These are phyloP conservation scores for Populus trichocarpa DNA, from an alignment of 441 rosid species.

Conservation along the genomic window DNA sequence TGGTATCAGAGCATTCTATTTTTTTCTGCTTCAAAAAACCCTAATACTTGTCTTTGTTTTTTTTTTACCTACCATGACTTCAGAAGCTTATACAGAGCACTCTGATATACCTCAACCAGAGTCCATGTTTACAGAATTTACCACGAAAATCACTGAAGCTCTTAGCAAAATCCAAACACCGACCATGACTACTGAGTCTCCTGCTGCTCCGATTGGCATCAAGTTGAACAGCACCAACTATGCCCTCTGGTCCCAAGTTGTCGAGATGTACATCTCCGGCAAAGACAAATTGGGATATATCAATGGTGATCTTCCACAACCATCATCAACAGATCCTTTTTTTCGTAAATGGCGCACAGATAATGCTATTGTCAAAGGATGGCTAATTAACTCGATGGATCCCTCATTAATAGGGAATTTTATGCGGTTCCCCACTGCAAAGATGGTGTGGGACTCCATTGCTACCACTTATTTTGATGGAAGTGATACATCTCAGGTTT, in stretches of 20 bases:
- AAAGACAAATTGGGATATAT: conserved; percentile 1
- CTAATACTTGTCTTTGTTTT: no score
- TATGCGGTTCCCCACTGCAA: neutral
- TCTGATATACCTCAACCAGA: neutral
- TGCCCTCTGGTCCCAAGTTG: conserved; percentile 6
- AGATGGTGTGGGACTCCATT: neutral
- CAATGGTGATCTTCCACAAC: conserved; percentile 1
- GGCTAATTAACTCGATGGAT: conserved; percentile 1
- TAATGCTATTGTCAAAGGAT: conserved; percentile 1
- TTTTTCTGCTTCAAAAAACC: no score
- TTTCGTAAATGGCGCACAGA: neutral
- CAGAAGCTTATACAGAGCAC: neutral
- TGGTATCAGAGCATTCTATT: no score
- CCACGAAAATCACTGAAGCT: neutral
- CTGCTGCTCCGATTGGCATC: neutral
- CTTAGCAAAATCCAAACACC: neutral
- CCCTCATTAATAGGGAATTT: neutral
- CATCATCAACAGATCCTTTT: neutral
- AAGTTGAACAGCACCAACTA: neutral
- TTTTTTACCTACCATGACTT: neutral
- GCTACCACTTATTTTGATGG: neutral
- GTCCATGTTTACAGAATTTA: neutral
- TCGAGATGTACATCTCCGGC: conserved; percentile 9
- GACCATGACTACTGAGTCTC: no score
- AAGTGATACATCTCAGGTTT: neutral